phyloP scores from a whole-genome alignment of 2,329 filamentous ascomycete species.

The Clonostachys solani region DNA sequence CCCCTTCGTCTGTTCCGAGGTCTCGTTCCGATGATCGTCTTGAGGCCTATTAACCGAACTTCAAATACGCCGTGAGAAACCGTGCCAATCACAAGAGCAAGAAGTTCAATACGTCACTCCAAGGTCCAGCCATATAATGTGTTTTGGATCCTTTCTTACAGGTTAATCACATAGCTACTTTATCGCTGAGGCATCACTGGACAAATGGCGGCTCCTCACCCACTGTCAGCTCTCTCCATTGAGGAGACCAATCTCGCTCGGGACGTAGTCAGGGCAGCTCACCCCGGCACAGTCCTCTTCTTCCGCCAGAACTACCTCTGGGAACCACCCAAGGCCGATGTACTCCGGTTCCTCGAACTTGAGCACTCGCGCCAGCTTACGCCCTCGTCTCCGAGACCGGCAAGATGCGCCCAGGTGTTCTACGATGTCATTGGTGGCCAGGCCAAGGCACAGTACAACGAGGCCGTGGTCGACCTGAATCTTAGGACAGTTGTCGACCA shows the following conservation, averaged over 20 bases:
- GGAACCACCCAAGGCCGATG: conserved; percentile 55
- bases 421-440: conserved; percentile 29
- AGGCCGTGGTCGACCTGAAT: conserved; percentile 32
- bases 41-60: too few relatives aligned
- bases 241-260: conserved; percentile 44
- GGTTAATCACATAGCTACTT: too few relatives aligned
- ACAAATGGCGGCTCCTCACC: conserved; percentile 19
- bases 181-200: too few relatives aligned
- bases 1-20: too few relatives aligned
- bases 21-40: too few relatives aligned
- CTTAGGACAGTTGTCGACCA: conserved; percentile 18
- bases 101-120: too few relatives aligned
- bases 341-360: conserved; percentile 56
- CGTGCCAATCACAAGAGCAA: too few relatives aligned
- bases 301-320: conserved; percentile 60
- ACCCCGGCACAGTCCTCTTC: conserved; percentile 16
- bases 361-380: conserved; percentile 50
- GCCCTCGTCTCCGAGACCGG: conserved; percentile 32
- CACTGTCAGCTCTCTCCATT: conserved; percentile 42
- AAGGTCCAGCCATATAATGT: too few relatives aligned
- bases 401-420: conserved; percentile 39
- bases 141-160: too few relatives aligned
- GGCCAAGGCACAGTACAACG: conserved; percentile 21
- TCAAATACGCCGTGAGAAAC: too few relatives aligned
- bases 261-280: conserved; percentile 32